Evolutionary conservation across 352 stramenopile species (phyloP).

Genomic region (Elongisporangium undulatum): DNA sequence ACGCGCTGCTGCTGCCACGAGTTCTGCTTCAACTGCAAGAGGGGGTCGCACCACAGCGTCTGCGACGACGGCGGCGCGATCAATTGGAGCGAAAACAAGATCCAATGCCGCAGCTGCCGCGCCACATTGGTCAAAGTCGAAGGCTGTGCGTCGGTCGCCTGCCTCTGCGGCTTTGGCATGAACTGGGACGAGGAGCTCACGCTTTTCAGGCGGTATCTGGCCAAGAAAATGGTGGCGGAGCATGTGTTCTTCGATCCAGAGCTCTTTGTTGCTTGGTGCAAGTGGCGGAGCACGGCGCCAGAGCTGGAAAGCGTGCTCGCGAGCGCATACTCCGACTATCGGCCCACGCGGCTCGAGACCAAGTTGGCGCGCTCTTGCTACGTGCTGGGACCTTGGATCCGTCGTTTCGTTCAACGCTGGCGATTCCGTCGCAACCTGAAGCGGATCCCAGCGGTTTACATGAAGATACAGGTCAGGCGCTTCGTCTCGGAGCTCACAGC

Average conservation of each 20-base stretch:
- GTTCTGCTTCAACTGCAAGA: conserved; percentile 56
- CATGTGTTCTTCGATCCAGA: not conserved
- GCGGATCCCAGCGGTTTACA: too few relatives aligned
- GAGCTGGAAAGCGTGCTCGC: too few relatives aligned
- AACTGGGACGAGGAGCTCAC: conserved; percentile 20
- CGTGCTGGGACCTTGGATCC: too few relatives aligned
- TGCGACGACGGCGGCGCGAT: conserved; percentile 15
- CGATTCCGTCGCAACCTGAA: too few relatives aligned
- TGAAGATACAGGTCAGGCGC: not conserved
- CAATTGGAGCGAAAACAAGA: conserved; percentile 12
- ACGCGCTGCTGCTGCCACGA: conserved; percentile 25
- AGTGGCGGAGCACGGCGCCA: too few relatives aligned
- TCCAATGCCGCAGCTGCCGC: conserved; percentile 35
- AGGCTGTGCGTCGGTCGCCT: conserved; percentile 32
- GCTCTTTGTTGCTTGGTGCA: too few relatives aligned
- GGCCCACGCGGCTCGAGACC: too few relatives aligned
- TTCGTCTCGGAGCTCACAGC: not conserved
- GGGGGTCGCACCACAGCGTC: conserved; percentile 25
- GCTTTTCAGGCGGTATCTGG: too few relatives aligned
- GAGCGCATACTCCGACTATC: too few relatives aligned
- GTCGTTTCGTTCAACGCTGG: too few relatives aligned
- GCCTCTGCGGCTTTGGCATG: conserved; percentile 30
- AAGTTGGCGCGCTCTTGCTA: too few relatives aligned
- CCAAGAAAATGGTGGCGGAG: too few relatives aligned
- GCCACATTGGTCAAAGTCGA: conserved; percentile 51